Evolutionary conservation across 2,329 filamentous ascomycete species (phyloP).

Genomic region (Clonostachys rhizophaga): DNA sequence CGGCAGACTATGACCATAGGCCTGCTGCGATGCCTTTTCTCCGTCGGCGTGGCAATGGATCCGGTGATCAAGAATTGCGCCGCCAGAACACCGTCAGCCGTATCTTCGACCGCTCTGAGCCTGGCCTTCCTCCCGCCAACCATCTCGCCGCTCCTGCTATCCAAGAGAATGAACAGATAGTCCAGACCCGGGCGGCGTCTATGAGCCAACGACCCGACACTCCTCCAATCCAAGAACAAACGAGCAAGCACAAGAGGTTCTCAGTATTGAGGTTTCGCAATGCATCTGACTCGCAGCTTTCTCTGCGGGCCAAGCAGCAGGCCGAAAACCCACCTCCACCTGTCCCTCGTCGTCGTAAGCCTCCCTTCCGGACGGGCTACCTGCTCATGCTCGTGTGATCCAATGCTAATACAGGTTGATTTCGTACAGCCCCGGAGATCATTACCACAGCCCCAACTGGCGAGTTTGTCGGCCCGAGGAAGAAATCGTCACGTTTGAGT

Average conservation of each 20-base stretch:
- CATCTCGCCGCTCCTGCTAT: constrained; percentile 1
- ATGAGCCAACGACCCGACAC: constrained; percentile 31
- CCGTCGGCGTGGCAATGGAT: constrained; percentile 54
- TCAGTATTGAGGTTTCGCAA: constrained; percentile 81
- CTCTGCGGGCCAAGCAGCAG: constrained; percentile 68
- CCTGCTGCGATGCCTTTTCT: constrained; percentile 50
- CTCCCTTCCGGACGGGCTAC: not conserved
- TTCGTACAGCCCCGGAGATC: constrained; percentile 59
- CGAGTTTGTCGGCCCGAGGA: constrained; percentile 47
- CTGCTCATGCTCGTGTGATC: not conserved
- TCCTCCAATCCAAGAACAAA: constrained; percentile 50
- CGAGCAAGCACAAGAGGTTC: constrained; percentile 54
- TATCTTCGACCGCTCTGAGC: no score
- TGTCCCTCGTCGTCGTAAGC: constrained; percentile 48
- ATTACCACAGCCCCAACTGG: constrained; percentile 89
- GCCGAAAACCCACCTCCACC: constrained; percentile 46
- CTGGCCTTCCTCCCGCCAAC: no score
- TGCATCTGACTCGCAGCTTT: constrained; percentile 88
- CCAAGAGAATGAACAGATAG: not conserved
- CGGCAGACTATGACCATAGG: no score
- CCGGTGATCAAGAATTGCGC: constrained; percentile 55
- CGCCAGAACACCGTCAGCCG: constrained; percentile 24
- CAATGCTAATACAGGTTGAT: not conserved
- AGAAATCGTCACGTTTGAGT: constrained; percentile 51
- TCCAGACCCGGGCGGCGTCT: constrained; percentile 14